Conservation (phyloP, 1,139 yeast species). For the Suhomyces maxii region DNA sequence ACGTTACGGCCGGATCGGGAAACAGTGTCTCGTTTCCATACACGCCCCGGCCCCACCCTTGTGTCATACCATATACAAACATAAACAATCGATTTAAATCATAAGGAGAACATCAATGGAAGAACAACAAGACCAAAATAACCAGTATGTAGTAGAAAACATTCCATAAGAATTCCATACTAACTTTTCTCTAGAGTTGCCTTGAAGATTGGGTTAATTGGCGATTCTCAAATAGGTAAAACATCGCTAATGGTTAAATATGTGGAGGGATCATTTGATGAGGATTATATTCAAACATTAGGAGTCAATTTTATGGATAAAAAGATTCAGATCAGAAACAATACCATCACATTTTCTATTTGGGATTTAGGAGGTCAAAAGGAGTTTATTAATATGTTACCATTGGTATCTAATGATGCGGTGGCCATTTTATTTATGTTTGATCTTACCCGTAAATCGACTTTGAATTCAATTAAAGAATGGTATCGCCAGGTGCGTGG, state of each 20-base stretch:
- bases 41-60: neutral
- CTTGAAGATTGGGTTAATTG: slow-evolving; percentile 88
- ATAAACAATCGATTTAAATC: neutral
- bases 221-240: slow-evolving; percentile 98
- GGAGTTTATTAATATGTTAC: slow-evolving; percentile 95
- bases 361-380: slow-evolving; percentile 98
- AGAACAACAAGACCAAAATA: slow-evolving; percentile 31
- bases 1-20: slow-evolving; percentile 5
- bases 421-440: slow-evolving; percentile 92
- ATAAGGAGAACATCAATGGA: slow-evolving; percentile 8
- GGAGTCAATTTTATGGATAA: slow-evolving; percentile 97
- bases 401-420: slow-evolving; percentile 90
- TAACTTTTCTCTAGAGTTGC: slow-evolving; percentile 51
- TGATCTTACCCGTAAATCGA: slow-evolving; percentile 84
- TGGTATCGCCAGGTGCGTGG: slow-evolving; percentile 96
- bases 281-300: slow-evolving; percentile 86
- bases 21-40: neutral
- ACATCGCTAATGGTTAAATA: slow-evolving; percentile 96
- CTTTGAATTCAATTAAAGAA: slow-evolving; percentile 83
- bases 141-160: slow-evolving; percentile 36
- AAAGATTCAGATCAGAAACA: slow-evolving; percentile 79
- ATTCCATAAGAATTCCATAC: neutral
- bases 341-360: slow-evolving; percentile 86
- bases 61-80: neutral
- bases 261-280: slow-evolving; percentile 91